phyloP scores from a whole-genome alignment of 192 early-diverging fungal species.

The Coemansia sp. region DNA sequence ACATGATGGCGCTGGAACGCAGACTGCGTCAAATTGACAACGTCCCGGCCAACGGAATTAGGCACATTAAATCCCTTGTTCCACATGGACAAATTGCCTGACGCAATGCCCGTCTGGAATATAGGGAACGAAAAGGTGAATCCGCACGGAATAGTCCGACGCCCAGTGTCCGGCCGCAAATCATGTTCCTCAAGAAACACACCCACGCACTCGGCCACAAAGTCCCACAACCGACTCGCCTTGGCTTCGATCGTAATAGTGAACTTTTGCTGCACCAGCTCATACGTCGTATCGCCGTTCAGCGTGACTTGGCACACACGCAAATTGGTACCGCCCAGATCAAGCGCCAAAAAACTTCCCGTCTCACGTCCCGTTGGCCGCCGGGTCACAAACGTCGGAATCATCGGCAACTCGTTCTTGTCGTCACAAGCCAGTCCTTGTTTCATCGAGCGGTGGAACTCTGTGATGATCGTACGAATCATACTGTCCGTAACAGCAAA shows the following conservation, averaged over 20 bases:
- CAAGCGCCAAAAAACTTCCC: slow-evolving; percentile 86
- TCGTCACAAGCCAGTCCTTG: slow-evolving; percentile 61
- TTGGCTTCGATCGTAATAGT: slow-evolving; percentile 75
- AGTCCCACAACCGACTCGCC: slow-evolving; percentile 62
- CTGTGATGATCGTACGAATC: slow-evolving; percentile 57
- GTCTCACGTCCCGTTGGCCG: slow-evolving; percentile 82
- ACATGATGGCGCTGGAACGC: slow-evolving; percentile 69
- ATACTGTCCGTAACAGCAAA: slow-evolving; percentile 59
- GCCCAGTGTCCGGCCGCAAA: slow-evolving; percentile 26
- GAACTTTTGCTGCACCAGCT: slow-evolving; percentile 71
- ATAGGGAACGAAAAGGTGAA: slow-evolving; percentile 98
- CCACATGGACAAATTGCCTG: slow-evolving; percentile 65
- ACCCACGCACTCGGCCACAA: slow-evolving; percentile 57
- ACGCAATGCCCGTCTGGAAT: slow-evolving; percentile 75
- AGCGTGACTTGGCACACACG: slow-evolving; percentile 82
- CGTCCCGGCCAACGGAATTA: slow-evolving; percentile 77
- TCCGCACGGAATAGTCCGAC: slow-evolving; percentile 60
- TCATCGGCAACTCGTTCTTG: slow-evolving; percentile 71
- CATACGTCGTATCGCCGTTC: slow-evolving; percentile 67
- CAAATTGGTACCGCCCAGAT: slow-evolving; percentile 95
- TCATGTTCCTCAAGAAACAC: slow-evolving; percentile 52
- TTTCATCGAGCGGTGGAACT: slow-evolving; percentile 67
- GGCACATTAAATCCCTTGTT: slow-evolving; percentile 86
- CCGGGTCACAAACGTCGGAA: slow-evolving; percentile 84
- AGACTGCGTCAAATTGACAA: slow-evolving; percentile 77